phyloP scores from a whole-genome alignment of 306 rosid species.

The Hippophae rhamnoides region DNA sequence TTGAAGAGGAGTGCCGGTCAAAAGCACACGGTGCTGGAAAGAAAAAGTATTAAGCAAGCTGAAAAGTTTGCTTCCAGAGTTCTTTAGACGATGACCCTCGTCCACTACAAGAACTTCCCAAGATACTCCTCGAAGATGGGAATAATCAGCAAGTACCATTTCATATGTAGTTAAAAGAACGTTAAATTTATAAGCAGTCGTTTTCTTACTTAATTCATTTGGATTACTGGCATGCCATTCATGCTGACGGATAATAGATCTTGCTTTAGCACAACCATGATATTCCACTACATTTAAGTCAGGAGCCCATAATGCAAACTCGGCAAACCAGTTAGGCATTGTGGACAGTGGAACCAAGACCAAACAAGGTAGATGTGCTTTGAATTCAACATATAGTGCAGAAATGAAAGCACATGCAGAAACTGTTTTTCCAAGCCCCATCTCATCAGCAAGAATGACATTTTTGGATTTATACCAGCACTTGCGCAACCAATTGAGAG shows the following conservation, averaged over 20 bases:
- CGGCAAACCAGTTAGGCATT: slow-evolving; percentile 99
- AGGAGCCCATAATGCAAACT: slow-evolving; percentile 90
- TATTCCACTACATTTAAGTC: slow-evolving; percentile 91
- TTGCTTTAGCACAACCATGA: slow-evolving; percentile 98
- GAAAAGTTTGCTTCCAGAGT: slow-evolving; percentile 96
- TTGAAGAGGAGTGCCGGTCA: slow-evolving; percentile 99
- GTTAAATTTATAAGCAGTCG: slow-evolving; percentile 72
- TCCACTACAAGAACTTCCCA: slow-evolving; percentile 99
- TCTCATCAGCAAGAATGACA: slow-evolving; percentile 99
- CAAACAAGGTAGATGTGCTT: slow-evolving; percentile 87
- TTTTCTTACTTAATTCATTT: slow-evolving; percentile 50
- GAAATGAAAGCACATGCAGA: slow-evolving; percentile 92
- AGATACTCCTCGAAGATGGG: slow-evolving; percentile 92
- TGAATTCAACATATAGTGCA: slow-evolving; percentile 78
- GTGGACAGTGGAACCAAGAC: slow-evolving; percentile 97
- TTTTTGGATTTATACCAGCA: slow-evolving; percentile 93
- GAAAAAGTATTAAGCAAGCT: slow-evolving; percentile 89
- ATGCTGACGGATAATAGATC: slow-evolving; percentile 79
- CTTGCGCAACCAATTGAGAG: slow-evolving; percentile 94
- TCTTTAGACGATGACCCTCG: slow-evolving; percentile 95
- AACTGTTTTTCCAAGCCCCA: slow-evolving; percentile 98
- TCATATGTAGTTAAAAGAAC: slow-evolving; percentile 94
- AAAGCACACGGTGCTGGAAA: slow-evolving; percentile 89
- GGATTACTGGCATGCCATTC: slow-evolving; percentile 93
- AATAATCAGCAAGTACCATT: slow-evolving; percentile 94